A percentile compares a stretch with the other conserved stretches of the same genome.
Conservation (phyloP, 139 green algal species). For the Tetradesmus lagerheimii region DNA sequence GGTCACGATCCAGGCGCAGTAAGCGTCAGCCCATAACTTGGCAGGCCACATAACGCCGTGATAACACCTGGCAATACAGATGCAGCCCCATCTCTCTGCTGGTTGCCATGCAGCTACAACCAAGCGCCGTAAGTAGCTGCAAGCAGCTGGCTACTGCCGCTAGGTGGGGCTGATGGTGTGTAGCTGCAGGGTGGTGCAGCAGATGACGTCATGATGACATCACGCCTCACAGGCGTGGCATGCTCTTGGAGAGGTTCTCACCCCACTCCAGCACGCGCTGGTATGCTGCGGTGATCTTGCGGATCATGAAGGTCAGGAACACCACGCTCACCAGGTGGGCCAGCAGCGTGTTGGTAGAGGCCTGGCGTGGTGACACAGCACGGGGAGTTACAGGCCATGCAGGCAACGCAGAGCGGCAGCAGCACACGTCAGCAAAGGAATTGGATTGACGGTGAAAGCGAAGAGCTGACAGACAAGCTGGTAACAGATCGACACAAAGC, state of each 20-base stretch:
- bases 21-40: not conserved
- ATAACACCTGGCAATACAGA: not conserved
- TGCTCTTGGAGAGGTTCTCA: slow-evolving; percentile 24
- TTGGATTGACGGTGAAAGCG: not conserved
- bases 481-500: not conserved
- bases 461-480: not conserved
- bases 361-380: not conserved
- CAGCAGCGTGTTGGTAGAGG: slow-evolving; percentile 49
- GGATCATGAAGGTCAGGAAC: slow-evolving; percentile 52
- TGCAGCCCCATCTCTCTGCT: not conserved
- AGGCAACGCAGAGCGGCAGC: not conserved
- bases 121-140: not conserved
- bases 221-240: slow-evolving; percentile 36
- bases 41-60: not conserved
- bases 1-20: not conserved
- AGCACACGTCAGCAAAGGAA: not conserved
- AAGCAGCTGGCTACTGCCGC: not conserved
- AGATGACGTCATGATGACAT: not conserved
- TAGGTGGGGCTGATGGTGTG: not conserved
- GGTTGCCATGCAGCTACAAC: not conserved
- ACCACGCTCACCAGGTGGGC: slow-evolving; percentile 46
- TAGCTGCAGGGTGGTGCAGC: not conserved
- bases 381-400: not conserved
- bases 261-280: slow-evolving; percentile 46
- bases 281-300: slow-evolving; percentile 52